These are phyloP conservation scores for Trapa incisa DNA, from an alignment of 345 rosid species.

Conservation along the genomic window DNA sequence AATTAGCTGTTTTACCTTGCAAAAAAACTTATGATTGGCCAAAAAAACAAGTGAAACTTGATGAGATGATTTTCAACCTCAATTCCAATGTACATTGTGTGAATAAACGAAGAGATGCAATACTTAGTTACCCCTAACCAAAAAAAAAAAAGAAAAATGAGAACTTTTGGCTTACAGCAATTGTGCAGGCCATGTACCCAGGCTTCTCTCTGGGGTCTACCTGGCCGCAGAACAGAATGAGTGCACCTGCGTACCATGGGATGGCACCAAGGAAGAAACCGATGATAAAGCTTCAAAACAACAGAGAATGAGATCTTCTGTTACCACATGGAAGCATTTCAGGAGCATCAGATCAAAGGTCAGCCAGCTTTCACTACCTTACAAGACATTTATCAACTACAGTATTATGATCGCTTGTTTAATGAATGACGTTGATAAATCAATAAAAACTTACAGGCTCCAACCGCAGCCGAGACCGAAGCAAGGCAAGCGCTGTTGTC, in stretches of 20 bases:
- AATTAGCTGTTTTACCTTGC: not conserved
- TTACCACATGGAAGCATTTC: no score
- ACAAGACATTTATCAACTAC: not conserved
- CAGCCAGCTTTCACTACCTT: no score
- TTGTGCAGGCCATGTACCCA: conserved; percentile 76
- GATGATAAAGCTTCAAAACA: conserved; percentile 50
- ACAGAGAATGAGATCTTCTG: not conserved
- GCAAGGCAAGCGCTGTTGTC: conserved; percentile 76
- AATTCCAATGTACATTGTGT: no score
- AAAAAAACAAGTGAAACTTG: no score
- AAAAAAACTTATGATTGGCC: no score
- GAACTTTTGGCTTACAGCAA: conserved; percentile 20
- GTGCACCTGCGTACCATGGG: conserved; percentile 83
- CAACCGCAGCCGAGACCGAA: conserved; percentile 89
- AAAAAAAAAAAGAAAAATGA: not conserved
- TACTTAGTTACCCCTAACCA: no score
- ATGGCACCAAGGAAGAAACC: conserved; percentile 84
- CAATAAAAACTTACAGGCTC: conserved; percentile 55
- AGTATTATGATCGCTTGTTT: not conserved
- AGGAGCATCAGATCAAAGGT: not conserved
- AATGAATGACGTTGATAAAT: not conserved
- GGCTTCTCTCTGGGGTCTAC: conserved; percentile 86
- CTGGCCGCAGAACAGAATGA: conserved; percentile 39
- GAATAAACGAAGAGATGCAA: no score
- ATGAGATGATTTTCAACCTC: no score